Percentiles rank a stretch among this genome's conserved stretches.
Conservation (phyloP, 164 flowering plant genomes). For the Dillenia suffruticosa region DNA sequence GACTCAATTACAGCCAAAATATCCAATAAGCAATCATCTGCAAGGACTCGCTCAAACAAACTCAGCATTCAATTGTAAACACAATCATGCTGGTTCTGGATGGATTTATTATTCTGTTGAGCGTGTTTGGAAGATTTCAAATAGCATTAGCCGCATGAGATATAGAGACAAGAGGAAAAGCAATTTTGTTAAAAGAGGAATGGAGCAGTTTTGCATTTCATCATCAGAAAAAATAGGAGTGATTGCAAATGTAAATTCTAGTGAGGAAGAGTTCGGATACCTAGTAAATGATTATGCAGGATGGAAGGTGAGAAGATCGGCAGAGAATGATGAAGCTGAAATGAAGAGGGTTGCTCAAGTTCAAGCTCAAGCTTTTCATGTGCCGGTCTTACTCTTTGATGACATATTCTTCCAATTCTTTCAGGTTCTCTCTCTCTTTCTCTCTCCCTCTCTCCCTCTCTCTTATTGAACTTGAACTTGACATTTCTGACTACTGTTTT, state of each 20-base stretch:
- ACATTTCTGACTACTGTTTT: background rate
- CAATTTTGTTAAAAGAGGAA: too few species aligned
- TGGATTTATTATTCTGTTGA: too few species aligned
- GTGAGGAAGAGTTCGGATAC: conserved; percentile 19
- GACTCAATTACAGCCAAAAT: too few species aligned
- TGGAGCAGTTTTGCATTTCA: background rate
- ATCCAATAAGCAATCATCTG: too few species aligned
- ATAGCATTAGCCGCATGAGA: too few species aligned
- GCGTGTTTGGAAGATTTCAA: too few species aligned
- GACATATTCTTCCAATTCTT: conserved; percentile 75
- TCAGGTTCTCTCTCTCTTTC: conserved; percentile 35
- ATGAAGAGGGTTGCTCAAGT: conserved; percentile 58
- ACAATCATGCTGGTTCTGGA: too few species aligned
- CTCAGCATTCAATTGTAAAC: too few species aligned
- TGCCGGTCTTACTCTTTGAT: conserved; percentile 51
- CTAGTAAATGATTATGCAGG: conserved; percentile 48
- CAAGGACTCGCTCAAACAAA: too few species aligned
- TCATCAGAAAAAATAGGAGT: conserved; percentile 7
- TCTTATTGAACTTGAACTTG: background rate
- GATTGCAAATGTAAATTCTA: conserved; percentile 1
- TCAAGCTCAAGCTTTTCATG: conserved; percentile 89
- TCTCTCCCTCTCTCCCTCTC: background rate
- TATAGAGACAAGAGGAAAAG: too few species aligned
- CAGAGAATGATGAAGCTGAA: conserved; percentile 36
- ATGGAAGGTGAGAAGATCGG: conserved; percentile 79